Percentiles rank a stretch among this genome's conserved stretches.
These are phyloP conservation scores for Alternaria sp. DNA, from an alignment of 2,329 filamentous ascomycete genomes.

Conservation along the genomic window DNA sequence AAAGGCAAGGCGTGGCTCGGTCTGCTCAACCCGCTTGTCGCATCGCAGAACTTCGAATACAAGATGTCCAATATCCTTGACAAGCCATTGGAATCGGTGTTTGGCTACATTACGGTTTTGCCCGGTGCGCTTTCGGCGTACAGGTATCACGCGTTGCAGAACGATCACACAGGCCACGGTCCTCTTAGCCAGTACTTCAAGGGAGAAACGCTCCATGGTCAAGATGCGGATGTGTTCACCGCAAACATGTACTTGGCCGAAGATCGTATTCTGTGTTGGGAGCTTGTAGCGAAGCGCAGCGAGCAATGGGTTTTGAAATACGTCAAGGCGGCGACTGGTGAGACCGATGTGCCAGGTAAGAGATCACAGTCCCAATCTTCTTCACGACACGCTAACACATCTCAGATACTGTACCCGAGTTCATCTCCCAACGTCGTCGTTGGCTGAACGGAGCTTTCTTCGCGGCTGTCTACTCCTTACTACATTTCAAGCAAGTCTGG, in stretches of 20 bases:
- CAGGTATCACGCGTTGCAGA: slow-evolving; percentile 93
- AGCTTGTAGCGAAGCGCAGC: slow-evolving; percentile 91
- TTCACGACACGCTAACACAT: neutral
- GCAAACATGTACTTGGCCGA: slow-evolving; percentile 95
- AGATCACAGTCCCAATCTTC: slow-evolving; percentile 10
- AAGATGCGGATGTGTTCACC: slow-evolving; percentile 95
- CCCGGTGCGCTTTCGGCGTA: slow-evolving; percentile 96
- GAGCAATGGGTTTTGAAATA: slow-evolving; percentile 99
- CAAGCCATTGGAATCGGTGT: slow-evolving; percentile 95
- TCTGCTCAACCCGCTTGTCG: slow-evolving; percentile 90
- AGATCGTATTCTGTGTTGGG: slow-evolving; percentile 90
- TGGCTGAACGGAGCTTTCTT: slow-evolving; percentile 99
- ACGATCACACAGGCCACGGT: slow-evolving; percentile 93
- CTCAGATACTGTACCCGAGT: slow-evolving; percentile 87
- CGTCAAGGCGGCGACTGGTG: slow-evolving; percentile 93
- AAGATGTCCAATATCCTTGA: slow-evolving; percentile 99
- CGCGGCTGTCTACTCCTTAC: slow-evolving; percentile 94
- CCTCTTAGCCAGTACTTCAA: slow-evolving; percentile 99
- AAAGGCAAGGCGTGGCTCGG: slow-evolving; percentile 85
- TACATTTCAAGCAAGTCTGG: slow-evolving; percentile 95
- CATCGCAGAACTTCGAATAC: slow-evolving; percentile 98
- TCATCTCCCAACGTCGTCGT: slow-evolving; percentile 92
- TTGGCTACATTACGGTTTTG: slow-evolving; percentile 96
- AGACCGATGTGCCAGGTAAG: slow-evolving; percentile 96
- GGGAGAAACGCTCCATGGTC: slow-evolving; percentile 93